A percentile compares a stretch with the other conserved stretches of the same genome.
phyloP scores from a whole-genome alignment of 208 protist species.

The Vickermania ingenoplastis region DNA sequence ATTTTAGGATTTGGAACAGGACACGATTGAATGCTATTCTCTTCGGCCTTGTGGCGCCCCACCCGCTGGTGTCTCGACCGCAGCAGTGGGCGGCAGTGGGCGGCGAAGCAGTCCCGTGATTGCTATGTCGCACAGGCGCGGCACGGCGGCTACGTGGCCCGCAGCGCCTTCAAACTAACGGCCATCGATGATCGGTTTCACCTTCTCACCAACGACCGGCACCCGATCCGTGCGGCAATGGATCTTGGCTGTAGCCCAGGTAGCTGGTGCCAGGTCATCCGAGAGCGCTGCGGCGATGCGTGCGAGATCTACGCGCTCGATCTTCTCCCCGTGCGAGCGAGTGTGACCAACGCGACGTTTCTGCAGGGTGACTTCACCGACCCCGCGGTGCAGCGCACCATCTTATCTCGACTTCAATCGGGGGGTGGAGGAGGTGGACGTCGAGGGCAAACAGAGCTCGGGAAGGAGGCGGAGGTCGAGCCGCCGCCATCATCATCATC shows the following conservation, averaged over 20 bases:
- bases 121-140: slow-evolving; percentile 55
- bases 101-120: slow-evolving; percentile 49
- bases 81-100: slow-evolving; percentile 17
- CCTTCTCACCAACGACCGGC: neutral
- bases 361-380: slow-evolving; percentile 71
- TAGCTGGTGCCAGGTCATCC: slow-evolving; percentile 76
- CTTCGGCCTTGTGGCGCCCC: too few species aligned
- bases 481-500: neutral
- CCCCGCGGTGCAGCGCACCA: slow-evolving; percentile 19
- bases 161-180: slow-evolving; percentile 71
- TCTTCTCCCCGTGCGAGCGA: slow-evolving; percentile 36
- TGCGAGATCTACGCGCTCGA: slow-evolving; percentile 72
- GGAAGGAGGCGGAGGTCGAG: neutral
- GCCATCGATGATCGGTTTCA: slow-evolving; percentile 59
- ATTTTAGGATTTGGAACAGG: too few species aligned
- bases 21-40: too few species aligned
- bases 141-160: slow-evolving; percentile 57
- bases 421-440: too few species aligned
- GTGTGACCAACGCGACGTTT: slow-evolving; percentile 44
- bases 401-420: slow-evolving; percentile 17
- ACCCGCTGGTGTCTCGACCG: too few species aligned
- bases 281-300: slow-evolving; percentile 40
- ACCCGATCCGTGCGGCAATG: slow-evolving; percentile 39
- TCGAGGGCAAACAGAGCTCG: neutral
- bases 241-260: slow-evolving; percentile 83